phyloP scores from a whole-genome alignment of 2,329 filamentous ascomycete genomes.

The Grosmannia penicillata region DNA sequence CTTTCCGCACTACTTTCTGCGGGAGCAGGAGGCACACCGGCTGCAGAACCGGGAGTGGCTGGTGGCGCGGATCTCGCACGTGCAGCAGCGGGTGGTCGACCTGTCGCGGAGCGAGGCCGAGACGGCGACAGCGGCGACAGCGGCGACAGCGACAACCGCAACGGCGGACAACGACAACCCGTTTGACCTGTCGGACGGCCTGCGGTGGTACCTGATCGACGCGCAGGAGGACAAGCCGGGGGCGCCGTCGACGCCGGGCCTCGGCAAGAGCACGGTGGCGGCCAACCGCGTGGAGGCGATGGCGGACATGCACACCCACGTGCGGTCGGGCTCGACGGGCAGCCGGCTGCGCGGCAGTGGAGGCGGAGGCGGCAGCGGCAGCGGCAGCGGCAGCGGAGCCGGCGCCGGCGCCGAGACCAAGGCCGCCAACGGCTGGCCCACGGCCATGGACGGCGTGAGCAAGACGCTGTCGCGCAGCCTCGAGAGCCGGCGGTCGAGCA shows the following conservation, averaged over 20 bases:
- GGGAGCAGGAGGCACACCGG: conserved; percentile 80
- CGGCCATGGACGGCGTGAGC: conserved; percentile 57
- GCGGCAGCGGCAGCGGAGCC: background rate
- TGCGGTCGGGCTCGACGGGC: conserved; percentile 21
- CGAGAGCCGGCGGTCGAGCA: conserved; percentile 81
- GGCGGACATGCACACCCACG: conserved; percentile 49
- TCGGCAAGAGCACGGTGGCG: conserved; percentile 83
- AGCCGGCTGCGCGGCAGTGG: conserved; percentile 23
- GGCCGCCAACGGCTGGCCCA: conserved; percentile 21
- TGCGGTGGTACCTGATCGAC: conserved; percentile 93
- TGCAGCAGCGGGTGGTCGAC: conserved; percentile 89
- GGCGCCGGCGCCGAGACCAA: background rate
- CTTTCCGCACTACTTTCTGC: conserved; percentile 91
- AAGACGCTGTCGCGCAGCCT: conserved; percentile 75
- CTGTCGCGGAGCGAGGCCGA: conserved; percentile 56
- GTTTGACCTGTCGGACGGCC: conserved; percentile 86
- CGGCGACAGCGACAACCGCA: conserved; percentile 38
- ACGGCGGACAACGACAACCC: conserved; percentile 82
- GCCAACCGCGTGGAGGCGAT: conserved; percentile 76
- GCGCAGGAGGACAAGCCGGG: conserved; percentile 84
- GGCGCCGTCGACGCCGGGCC: conserved; percentile 79
- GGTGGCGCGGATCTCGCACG: conserved; percentile 79
- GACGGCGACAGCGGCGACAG: conserved; percentile 6
- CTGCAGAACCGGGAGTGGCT: conserved; percentile 83
- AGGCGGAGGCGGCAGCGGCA: conserved; percentile 11